Evolutionary conservation across 495 filamentous ascomycete species (phyloP), one percentile per base, ranked within the genome.

Genomic region (Endocarpon pusillum): DNA sequence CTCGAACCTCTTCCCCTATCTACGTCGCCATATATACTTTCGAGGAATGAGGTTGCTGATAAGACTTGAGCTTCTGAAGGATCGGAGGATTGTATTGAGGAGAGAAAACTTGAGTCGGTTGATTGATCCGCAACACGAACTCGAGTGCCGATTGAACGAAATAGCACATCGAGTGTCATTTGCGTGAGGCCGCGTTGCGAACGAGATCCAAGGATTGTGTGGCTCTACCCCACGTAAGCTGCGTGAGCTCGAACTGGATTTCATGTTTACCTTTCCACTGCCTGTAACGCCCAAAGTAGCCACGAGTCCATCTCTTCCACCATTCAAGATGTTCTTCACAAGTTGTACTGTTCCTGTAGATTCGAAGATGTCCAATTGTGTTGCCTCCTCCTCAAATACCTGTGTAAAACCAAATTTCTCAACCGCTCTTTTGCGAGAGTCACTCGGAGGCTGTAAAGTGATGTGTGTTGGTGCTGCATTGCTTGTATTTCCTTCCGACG

Each of bases 251-350:
- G 32, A 12, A 15, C 30, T 33, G 27, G 12, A 15, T 14, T 9
- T 16, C 19, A 14, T 4, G 29, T 65, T 21, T 43, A 92, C 87
- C 73, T 97, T 97, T 46, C 89, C 89, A 40, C 81, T 91, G 12
- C 89, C 91, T 4, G 89, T 94, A 20, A 96, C 89, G 4, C 89
- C 89, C 33, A 97, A 55, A 23, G 89, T 96, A 19, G 89, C 89
- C 27, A 97, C 51, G 44, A 96, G 49, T 12, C 85, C 86, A 67
- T 97, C 89, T 38, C 82, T 71, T 15, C 81, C 81, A 37, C 83
- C 74, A 15, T 70, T 64, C 21, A 94, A 46, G 4, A 91, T 83
- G 1, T 81, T 79, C 38, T 85, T 75, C 2, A 94, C 64, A 9
- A 96, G 48, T 1, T 68, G 66, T 25, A 81, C 62, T 21, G 92